Evolutionary conservation across 78 protist species (phyloP).

Genomic region (Andalucia godoyi): DNA sequence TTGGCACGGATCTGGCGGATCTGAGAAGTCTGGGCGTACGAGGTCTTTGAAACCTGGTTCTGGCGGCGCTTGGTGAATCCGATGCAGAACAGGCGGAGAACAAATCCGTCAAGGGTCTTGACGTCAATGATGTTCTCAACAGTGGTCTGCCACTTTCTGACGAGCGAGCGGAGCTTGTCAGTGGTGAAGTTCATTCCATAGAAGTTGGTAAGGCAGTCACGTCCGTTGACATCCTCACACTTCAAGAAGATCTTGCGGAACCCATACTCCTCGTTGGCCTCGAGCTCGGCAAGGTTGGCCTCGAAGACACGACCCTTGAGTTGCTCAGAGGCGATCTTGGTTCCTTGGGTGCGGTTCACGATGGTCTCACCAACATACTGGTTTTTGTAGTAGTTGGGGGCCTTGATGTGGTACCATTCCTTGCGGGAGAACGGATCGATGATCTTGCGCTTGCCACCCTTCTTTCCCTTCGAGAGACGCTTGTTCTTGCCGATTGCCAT

Average conservation of each 20-base stretch:
- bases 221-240: conserved; percentile 91
- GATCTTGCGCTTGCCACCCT: conserved; percentile 31
- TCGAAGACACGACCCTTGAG: conserved; percentile 95
- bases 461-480: conserved; percentile 47
- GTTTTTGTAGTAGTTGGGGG: conserved; percentile 76
- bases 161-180: conserved; percentile 86
- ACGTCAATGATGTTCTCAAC: conserved; percentile 85
- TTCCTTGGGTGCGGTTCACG: conserved; percentile 86
- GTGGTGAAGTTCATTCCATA: conserved; percentile 96
- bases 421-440: conserved; percentile 16
- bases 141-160: conserved; percentile 91
- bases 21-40: conserved; percentile 86
- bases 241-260: conserved; percentile 86
- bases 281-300: conserved; percentile 86
- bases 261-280: conserved; percentile 71
- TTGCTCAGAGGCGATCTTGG: conserved; percentile 78
- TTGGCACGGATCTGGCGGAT: conserved; percentile 75
- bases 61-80: conserved; percentile 84
- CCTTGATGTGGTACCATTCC: conserved; percentile 96
- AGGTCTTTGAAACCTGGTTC: conserved; percentile 68
- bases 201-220: conserved; percentile 83
- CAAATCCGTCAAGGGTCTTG: conserved; percentile 86
- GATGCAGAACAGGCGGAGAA: conserved; percentile 85
- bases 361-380: conserved; percentile 86
- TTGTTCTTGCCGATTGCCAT: conserved; percentile 58